phyloP scores from a whole-genome alignment of 768 basidiomycete genomes.

The Pisolithus sp. region DNA sequence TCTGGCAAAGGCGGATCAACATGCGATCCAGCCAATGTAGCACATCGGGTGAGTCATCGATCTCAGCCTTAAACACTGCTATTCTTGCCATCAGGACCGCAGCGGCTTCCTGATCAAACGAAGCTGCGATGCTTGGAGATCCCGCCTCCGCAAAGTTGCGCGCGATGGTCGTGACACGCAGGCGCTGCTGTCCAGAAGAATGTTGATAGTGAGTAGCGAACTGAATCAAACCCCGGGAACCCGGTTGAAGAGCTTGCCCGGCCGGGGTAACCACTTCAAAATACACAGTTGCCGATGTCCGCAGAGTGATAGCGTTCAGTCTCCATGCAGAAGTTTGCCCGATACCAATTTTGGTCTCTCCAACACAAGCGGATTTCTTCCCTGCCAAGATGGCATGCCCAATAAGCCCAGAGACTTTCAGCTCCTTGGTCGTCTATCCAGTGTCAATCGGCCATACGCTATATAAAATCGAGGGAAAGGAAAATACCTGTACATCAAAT shows the following conservation, averaged over 20 bases:
- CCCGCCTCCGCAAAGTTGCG: slow-evolving; percentile 97
- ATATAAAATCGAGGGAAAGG: too few relatives aligned
- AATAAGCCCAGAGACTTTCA: too few relatives aligned
- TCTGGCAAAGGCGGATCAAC: slow-evolving; percentile 77
- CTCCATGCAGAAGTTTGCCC: slow-evolving; percentile 99
- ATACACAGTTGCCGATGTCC: slow-evolving; percentile 86
- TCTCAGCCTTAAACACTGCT: slow-evolving; percentile 98
- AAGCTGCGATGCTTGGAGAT: slow-evolving; percentile 86
- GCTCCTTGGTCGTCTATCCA: too few relatives aligned
- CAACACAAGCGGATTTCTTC: slow-evolving; percentile 34
- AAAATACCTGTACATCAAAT: slow-evolving; percentile 84
- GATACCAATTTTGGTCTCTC: slow-evolving; percentile 98
- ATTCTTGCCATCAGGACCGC: slow-evolving; percentile 98
- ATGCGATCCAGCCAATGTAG: slow-evolving; percentile 66
- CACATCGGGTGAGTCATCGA: slow-evolving; percentile 96
- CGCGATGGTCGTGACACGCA: slow-evolving; percentile 97
- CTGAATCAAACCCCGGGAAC: slow-evolving; percentile 91
- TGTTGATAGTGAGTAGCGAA: slow-evolving; percentile 99
- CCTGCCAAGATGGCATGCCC: too few relatives aligned
- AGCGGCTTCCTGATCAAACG: slow-evolving; percentile 96
- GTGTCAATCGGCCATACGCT: too few relatives aligned
- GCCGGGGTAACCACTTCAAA: slow-evolving; percentile 94
- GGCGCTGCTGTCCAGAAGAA: slow-evolving; percentile 86
- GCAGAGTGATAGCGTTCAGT: slow-evolving; percentile 84
- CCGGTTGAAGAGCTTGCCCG: slow-evolving; percentile 37